Conservation (phyloP, 768 basidiomycete genomes). For the Suillus variegatus region DNA sequence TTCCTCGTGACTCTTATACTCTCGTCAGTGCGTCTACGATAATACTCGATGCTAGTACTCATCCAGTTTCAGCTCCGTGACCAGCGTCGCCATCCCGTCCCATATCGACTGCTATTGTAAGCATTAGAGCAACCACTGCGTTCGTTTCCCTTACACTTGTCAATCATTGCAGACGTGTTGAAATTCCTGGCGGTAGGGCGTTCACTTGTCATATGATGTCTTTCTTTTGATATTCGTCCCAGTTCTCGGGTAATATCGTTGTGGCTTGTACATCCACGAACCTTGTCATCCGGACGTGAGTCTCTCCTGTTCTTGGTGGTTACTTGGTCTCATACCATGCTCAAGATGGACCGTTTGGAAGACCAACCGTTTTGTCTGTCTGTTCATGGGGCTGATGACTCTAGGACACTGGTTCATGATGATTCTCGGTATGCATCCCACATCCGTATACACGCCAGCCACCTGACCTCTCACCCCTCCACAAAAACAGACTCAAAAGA, state of each 20-base stretch:
- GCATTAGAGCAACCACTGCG: constrained; percentile 1
- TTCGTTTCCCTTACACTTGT: not conserved
- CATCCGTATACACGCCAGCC: not conserved
- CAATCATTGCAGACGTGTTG: constrained; percentile 12
- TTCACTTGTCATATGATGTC: not conserved
- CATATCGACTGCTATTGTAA: constrained; percentile 19
- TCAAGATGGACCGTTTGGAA: constrained; percentile 32
- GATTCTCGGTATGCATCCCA: constrained; percentile 11
- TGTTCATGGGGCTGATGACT: constrained; percentile 12
- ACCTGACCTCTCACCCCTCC: not conserved
- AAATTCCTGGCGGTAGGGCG: constrained; percentile 16
- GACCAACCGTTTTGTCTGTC: constrained; percentile 16
- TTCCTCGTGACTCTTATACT: constrained; percentile 18
- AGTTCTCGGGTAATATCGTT: constrained; percentile 19
- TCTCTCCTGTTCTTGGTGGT: not conserved
- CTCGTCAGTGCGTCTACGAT: constrained; percentile 12
- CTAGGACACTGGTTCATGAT: constrained; percentile 27
- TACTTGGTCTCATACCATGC: not conserved
- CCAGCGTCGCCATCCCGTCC: not conserved
- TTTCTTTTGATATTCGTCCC: not conserved
- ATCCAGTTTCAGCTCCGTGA: constrained; percentile 11
- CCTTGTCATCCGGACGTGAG: constrained; percentile 32
- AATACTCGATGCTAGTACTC: not conserved
- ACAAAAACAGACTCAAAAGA: constrained; percentile 17
- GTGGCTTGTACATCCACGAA: constrained; percentile 25